phyloP scores from a whole-genome alignment of 2,329 filamentous ascomycete species.

The Trichophyton simii region DNA sequence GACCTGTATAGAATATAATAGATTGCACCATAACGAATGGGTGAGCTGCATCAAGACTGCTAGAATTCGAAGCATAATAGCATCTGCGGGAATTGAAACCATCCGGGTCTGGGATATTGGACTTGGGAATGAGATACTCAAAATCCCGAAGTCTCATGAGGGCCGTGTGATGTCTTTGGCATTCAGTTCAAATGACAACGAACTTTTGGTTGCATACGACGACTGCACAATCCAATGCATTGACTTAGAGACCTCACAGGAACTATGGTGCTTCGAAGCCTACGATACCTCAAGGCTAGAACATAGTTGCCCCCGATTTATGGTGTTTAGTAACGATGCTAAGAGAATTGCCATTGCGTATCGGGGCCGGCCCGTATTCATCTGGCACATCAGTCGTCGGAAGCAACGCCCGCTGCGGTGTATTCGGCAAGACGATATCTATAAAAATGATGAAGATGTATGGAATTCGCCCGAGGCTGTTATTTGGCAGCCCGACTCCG shows the following conservation, averaged over 20 bases:
- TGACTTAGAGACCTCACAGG: conserved; percentile 1
- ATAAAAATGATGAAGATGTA: neutral
- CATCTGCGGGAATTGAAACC: conserved; percentile 13
- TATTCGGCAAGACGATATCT: conserved; percentile 3
- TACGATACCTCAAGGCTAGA: conserved; percentile 1
- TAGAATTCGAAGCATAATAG: conserved; percentile 11
- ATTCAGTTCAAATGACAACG: conserved; percentile 11
- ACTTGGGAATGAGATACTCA: conserved; percentile 5
- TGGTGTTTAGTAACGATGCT: conserved; percentile 12
- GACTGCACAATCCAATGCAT: conserved; percentile 8
- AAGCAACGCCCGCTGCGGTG: neutral
- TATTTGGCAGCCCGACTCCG: conserved; percentile 7
- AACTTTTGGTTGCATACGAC: conserved; percentile 10
- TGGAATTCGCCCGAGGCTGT: conserved; percentile 6
- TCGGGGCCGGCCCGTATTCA: conserved; percentile 12
- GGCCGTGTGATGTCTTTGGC: conserved; percentile 6
- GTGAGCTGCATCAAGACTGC: conserved; percentile 12
- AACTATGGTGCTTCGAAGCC: conserved; percentile 8
- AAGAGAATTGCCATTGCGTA: conserved; percentile 14
- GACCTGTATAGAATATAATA: conserved; percentile 15
- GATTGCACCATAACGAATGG: conserved; percentile 14
- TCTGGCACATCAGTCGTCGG: conserved; percentile 10
- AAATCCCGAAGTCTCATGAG: too few species aligned
- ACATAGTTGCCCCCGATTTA: conserved; percentile 10
- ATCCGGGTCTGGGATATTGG: conserved; percentile 16